Evolutionary conservation across 257 asterid genomes (phyloP), one percentile per base, ranked within the genome.

Genomic region (Rhazya stricta): DNA sequence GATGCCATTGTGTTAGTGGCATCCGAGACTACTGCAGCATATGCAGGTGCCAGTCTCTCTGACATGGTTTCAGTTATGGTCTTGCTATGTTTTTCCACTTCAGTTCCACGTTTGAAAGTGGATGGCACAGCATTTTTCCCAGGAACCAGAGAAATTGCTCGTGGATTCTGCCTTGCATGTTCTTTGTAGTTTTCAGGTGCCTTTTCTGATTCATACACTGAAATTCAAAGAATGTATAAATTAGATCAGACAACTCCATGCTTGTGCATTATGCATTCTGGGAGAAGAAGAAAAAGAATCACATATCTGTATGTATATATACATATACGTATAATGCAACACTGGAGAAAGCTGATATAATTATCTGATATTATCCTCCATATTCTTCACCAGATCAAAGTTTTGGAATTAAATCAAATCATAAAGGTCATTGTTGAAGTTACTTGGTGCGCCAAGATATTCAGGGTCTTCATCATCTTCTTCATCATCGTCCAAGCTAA

Each of bases 381-480:
- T 43, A 43, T 43, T 43, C 48, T 65, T 36, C n/a, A 16, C 29
- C 19, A 6, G 8, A 29, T 50, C 5, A 34, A 23, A 37, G 10
- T 15, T 48, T 29, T 25, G n/a, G 6, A 25, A 61, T 51, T 16
- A 5, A 48, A 37, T 7, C 39, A 43, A 57, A 67, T 39, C 27
- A 69, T 12, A 7, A 21, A 25, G 79, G 73, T 39, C 25, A 74
- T 1, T 6, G 19, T 50, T 2, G 37, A 36, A 45, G 18, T 85
- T 89, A 95, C 99, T 95, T 83, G 99, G 99, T 66, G 98, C 99
- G 45, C 99, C 99, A 54, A 89, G 89, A 77, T 88, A 95, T 72
- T 95, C 99, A 42, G 99, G 97, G 78, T 91, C 94, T 16, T 81
- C 89, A 15, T 86, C 88, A 19, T 83, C 81, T 0, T 82, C 88